Conservation (phyloP, 495 filamentous ascomycete genomes). For the Venustampulla echinocandica region DNA sequence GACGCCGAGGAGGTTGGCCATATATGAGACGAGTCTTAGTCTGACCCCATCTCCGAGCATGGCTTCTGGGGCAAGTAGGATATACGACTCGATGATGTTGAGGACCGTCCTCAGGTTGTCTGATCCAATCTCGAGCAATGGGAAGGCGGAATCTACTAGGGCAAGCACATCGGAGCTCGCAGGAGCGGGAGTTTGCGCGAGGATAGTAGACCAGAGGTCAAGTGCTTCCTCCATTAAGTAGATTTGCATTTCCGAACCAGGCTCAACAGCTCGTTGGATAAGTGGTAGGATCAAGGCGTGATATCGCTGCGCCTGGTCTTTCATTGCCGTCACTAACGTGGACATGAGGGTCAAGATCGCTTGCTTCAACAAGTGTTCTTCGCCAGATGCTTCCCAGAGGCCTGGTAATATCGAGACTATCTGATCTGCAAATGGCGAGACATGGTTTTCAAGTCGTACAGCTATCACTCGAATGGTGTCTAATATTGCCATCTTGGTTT, state of each 20-base stretch:
- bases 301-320: conserved; percentile 59
- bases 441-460: conserved; percentile 64
- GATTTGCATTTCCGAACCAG: conserved; percentile 66
- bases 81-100: conserved; percentile 68
- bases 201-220: conserved; percentile 75
- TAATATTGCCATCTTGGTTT: conserved; percentile 79
- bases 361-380: conserved; percentile 85
- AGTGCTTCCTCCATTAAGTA: conserved; percentile 89
- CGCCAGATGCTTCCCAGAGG: conserved; percentile 74
- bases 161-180: conserved; percentile 56
- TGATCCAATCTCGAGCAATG: conserved; percentile 61
- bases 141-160: conserved; percentile 59
- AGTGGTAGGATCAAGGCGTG: conserved; percentile 69
- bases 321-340: conserved; percentile 71
- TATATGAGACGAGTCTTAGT: conserved; percentile 43
- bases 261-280: conserved; percentile 67
- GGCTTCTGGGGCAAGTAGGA: conserved; percentile 65
- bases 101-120: conserved; percentile 61
- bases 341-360: conserved; percentile 76
- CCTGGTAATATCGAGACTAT: conserved; percentile 73
- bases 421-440: conserved; percentile 66
- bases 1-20: conserved; percentile 50
- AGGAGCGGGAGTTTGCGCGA: conserved; percentile 59
- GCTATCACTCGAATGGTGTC: conserved; percentile 77
- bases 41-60: conserved; percentile 62